A percentile compares a stretch with the other conserved stretches of the same genome.
Evolutionary conservation across 148 eudicot species (phyloP).

Genomic region (Chenopodium berlandieri): DNA sequence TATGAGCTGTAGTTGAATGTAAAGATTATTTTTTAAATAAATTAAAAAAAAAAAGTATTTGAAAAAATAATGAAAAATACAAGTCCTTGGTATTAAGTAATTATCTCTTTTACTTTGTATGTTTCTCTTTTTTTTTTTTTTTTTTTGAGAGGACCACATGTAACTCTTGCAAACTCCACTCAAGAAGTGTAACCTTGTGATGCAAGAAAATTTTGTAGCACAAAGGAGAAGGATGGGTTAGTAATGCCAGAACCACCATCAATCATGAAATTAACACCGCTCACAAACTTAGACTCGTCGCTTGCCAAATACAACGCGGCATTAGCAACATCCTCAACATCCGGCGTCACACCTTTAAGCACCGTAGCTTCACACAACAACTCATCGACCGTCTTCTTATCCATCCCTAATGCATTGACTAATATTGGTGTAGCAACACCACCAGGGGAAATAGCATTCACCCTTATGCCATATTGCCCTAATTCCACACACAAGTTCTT

Average conservation of each 20-base stretch:
- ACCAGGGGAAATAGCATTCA: slow-evolving; percentile 42
- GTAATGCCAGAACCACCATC: slow-evolving; percentile 45
- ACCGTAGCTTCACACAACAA: slow-evolving; percentile 21
- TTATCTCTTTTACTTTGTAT: too few relatives aligned
- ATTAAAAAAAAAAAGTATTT: too few relatives aligned
- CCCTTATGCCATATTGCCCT: slow-evolving; percentile 47
- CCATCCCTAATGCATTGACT: slow-evolving; percentile 10
- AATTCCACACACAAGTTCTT: slow-evolving; percentile 43
- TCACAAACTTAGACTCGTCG: slow-evolving; percentile 47
- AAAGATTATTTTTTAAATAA: too few relatives aligned
- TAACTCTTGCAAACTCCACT: not conserved
- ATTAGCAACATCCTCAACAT: slow-evolving; percentile 39
- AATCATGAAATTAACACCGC: slow-evolving; percentile 44
- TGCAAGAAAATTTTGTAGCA: slow-evolving; percentile 1
- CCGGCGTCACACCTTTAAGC: slow-evolving; percentile 31
- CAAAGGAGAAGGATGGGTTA: slow-evolving; percentile 31
- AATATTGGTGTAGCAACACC: slow-evolving; percentile 32
- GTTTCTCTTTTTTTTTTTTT: too few relatives aligned
- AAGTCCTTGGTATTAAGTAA: too few relatives aligned
- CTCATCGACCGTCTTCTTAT: slow-evolving; percentile 6
- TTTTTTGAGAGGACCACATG: too few relatives aligned
- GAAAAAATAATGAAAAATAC: too few relatives aligned
- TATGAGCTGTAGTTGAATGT: too few relatives aligned
- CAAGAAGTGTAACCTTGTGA: not conserved
- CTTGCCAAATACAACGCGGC: slow-evolving; percentile 49